Conservation (phyloP, 208 protist species). For the Leishmania braziliensis region DNA sequence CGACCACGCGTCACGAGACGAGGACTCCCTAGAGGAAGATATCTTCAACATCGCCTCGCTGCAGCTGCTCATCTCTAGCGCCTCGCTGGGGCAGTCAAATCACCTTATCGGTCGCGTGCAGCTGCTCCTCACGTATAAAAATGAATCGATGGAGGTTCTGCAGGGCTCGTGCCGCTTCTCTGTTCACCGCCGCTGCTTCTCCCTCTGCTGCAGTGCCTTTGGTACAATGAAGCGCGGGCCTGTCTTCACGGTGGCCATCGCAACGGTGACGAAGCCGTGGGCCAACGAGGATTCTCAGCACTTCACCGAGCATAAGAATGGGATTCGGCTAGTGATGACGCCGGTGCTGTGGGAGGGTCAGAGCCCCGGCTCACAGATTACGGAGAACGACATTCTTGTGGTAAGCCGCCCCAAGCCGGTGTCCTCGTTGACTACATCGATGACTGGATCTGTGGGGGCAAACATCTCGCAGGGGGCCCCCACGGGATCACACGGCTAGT, state of each 20-base stretch:
- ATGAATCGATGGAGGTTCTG: constrained; percentile 63
- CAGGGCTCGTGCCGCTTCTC: constrained; percentile 75
- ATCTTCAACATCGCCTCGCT: constrained; percentile 44
- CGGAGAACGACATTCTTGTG: constrained; percentile 60
- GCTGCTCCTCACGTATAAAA: constrained; percentile 64
- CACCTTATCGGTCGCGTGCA: constrained; percentile 69
- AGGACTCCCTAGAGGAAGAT: constrained; percentile 23
- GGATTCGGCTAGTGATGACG: constrained; percentile 65
- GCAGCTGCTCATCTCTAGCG: constrained; percentile 52
- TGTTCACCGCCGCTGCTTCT: constrained; percentile 51
- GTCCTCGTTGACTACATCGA: background rate
- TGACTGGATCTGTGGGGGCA: background rate
- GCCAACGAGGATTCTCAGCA: constrained; percentile 45
- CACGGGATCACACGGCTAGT: background rate
- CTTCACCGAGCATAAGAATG: constrained; percentile 57
- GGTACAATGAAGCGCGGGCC: constrained; percentile 45
- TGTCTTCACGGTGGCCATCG: constrained; percentile 67
- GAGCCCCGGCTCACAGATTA: constrained; percentile 54
- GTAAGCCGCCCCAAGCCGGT: constrained; percentile 44
- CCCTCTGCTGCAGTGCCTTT: constrained; percentile 61
- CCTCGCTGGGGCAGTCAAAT: constrained; percentile 62
- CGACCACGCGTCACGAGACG: constrained; percentile 8
- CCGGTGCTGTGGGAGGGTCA: constrained; percentile 57
- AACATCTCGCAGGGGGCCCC: background rate
- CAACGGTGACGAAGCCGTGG: constrained; percentile 54